These are phyloP conservation scores for Rubus parviflorus DNA, from an alignment of 306 rosid genomes.

Conservation along the genomic window DNA sequence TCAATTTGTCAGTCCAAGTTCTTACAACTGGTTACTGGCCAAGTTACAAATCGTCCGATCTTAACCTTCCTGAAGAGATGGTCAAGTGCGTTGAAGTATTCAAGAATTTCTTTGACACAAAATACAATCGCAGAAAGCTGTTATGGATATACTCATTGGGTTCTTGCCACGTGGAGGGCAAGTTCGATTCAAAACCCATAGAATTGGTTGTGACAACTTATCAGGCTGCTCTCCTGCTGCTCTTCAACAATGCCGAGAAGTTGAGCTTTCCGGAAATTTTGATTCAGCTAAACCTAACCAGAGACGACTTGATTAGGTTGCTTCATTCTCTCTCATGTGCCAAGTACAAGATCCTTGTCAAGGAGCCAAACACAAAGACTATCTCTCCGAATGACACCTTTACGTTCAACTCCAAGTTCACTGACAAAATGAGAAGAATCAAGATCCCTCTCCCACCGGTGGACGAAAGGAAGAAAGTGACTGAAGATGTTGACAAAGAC, in stretches of 20 bases:
- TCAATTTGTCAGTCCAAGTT: constrained; percentile 64
- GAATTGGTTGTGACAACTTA: constrained; percentile 70
- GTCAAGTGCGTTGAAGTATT: constrained; percentile 63
- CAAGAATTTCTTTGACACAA: constrained; percentile 54
- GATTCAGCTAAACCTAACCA: constrained; percentile 60
- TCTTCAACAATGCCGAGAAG: constrained; percentile 64
- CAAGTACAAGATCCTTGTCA: too few species aligned
- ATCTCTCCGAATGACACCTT: constrained; percentile 49
- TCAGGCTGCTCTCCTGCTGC: constrained; percentile 71
- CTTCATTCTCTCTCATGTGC: constrained; percentile 70
- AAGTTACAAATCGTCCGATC: constrained; percentile 68
- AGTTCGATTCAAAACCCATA: constrained; percentile 57
- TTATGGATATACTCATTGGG: constrained; percentile 83
- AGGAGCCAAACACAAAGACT: constrained; percentile 34
- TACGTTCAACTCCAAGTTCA: constrained; percentile 56
- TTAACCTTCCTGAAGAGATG: constrained; percentile 40
- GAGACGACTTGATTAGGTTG: constrained; percentile 55
- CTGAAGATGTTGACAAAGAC: constrained; percentile 76
- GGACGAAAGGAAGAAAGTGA: constrained; percentile 67
- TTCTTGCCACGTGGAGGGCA: constrained; percentile 57
- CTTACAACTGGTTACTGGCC: constrained; percentile 83
- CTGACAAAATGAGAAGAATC: constrained; percentile 36
- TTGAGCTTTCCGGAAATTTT: constrained; percentile 69
- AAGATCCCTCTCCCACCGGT: constrained; percentile 83
- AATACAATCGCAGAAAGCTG: constrained; percentile 62